Percentiles rank a stretch among this genome's conserved stretches.
These are phyloP conservation scores for Mucor mucedo DNA, from an alignment of 371 early-diverging fungal genomes.

Conservation along the genomic window DNA sequence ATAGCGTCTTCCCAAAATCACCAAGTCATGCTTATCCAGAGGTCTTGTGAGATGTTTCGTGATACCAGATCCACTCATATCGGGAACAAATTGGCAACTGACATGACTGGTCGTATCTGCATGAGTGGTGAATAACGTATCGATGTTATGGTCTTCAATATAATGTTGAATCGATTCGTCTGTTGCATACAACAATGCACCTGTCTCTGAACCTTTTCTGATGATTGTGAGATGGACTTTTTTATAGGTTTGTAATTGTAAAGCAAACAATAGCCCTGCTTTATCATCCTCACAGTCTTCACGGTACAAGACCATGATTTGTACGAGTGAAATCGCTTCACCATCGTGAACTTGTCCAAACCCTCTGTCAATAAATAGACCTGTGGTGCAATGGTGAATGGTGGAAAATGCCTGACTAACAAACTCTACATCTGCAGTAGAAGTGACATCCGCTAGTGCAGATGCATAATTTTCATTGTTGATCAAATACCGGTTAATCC, in stretches of 20 bases:
- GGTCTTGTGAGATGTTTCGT: conserved; percentile 10
- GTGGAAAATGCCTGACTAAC: conserved; percentile 19
- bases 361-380: conserved; percentile 77
- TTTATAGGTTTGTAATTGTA: conserved; percentile 32
- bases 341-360: conserved; percentile 48
- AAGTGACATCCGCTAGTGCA: conserved; percentile 3
- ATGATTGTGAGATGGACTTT: conserved; percentile 12
- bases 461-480: background rate
- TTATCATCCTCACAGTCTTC: conserved; percentile 20
- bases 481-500: conserved; percentile 11
- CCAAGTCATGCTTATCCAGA: conserved; percentile 19
- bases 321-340: conserved; percentile 28
- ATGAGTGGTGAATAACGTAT: background rate
- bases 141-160: background rate
- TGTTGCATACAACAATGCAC: conserved; percentile 1
- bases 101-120: background rate
- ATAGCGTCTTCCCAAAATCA: conserved; percentile 11
- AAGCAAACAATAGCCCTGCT: conserved; percentile 37
- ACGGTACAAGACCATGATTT: conserved; percentile 31
- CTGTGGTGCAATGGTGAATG: conserved; percentile 31
- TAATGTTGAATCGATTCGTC: background rate
- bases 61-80: background rate
- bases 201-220: background rate
- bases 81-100: background rate
- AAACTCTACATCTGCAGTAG: conserved; percentile 28